Percentiles rank a stretch among this genome's conserved stretches.
Evolutionary conservation across 2,329 filamentous ascomycete species (phyloP).

Genomic region (Cladosporium sp.): DNA sequence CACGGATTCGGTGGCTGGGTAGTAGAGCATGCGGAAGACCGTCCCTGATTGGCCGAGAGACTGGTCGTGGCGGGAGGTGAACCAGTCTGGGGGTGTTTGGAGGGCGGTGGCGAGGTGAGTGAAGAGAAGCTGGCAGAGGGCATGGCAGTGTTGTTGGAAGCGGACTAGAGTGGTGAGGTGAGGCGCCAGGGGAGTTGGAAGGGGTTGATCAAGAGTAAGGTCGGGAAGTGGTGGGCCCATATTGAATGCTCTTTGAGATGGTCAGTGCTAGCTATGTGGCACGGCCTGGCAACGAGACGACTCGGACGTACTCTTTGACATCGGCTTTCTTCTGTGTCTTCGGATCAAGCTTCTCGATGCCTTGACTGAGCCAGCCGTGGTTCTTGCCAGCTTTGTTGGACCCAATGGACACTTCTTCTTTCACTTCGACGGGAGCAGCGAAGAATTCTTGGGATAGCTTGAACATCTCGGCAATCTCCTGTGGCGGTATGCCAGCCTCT

Average conservation of each 20-base stretch:
- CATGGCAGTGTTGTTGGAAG: conserved; percentile 69
- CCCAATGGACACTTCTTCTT: conserved; percentile 68
- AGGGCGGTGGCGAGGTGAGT: conserved; percentile 75
- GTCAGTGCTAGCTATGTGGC: neutral
- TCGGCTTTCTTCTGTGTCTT: conserved; percentile 68
- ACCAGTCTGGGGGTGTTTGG: conserved; percentile 50
- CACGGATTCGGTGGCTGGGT: conserved; percentile 34
- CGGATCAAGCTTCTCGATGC: conserved; percentile 82
- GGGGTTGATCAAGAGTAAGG: conserved; percentile 68
- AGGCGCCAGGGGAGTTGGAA: conserved; percentile 61
- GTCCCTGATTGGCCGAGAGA: conserved; percentile 48
- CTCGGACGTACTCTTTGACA: conserved; percentile 65
- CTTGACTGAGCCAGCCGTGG: conserved; percentile 83
- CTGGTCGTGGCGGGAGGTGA: conserved; percentile 58
- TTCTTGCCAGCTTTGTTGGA: conserved; percentile 62
- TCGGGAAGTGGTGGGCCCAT: conserved; percentile 67
- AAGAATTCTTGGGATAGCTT: conserved; percentile 71
- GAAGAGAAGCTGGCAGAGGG: conserved; percentile 68
- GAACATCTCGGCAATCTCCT: conserved; percentile 69
- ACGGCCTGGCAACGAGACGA: neutral
- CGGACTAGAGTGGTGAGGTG: conserved; percentile 58
- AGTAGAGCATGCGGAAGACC: conserved; percentile 52
- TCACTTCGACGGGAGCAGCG: conserved; percentile 63
- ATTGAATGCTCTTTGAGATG: conserved; percentile 75
- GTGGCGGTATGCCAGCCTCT: conserved; percentile 51